Conservation (phyloP, 352 stramenopile species). For the Pythium grandisporangium region DNA sequence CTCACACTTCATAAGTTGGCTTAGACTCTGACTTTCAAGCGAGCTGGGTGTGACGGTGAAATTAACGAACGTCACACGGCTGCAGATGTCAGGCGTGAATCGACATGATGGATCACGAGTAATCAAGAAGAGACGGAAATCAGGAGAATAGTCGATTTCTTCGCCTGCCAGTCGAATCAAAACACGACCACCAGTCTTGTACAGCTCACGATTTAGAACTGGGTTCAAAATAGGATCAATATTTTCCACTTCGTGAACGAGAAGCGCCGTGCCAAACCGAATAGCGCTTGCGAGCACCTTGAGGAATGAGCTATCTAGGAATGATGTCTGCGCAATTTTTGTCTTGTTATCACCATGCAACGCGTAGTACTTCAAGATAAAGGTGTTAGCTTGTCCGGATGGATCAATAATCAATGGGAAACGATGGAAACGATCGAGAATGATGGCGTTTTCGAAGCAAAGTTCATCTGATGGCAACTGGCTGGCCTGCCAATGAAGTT, state of each 20-base stretch:
- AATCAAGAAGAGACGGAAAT: slow-evolving; percentile 98
- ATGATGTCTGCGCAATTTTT: slow-evolving; percentile 98
- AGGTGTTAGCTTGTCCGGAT: slow-evolving; percentile 96
- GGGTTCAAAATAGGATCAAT: slow-evolving; percentile 99
- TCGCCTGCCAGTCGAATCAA: slow-evolving; percentile 97
- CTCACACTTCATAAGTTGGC: slow-evolving; percentile 93
- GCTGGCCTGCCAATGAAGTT: slow-evolving; percentile 92
- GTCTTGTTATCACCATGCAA: slow-evolving; percentile 81
- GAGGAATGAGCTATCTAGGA: slow-evolving; percentile 99
- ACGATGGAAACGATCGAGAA: slow-evolving; percentile 95
- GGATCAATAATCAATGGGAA: slow-evolving; percentile 99
- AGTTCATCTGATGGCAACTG: slow-evolving; percentile 96
- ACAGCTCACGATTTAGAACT: slow-evolving; percentile 98
- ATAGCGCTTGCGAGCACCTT: slow-evolving; percentile 99
- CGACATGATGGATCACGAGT: slow-evolving; percentile 96
- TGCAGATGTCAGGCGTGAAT: slow-evolving; percentile 98
- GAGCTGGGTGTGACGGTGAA: slow-evolving; percentile 99
- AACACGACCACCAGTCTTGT: slow-evolving; percentile 96
- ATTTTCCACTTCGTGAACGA: slow-evolving; percentile 99
- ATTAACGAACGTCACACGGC: slow-evolving; percentile 98
- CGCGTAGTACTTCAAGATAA: slow-evolving; percentile 97
- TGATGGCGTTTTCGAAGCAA: slow-evolving; percentile 99
- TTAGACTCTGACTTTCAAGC: slow-evolving; percentile 96
- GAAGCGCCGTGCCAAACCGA: slow-evolving; percentile 97
- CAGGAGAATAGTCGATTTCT: slow-evolving; percentile 99